Evolutionary conservation across 768 basidiomycete species (phyloP).

Genomic region (Mycena metata): DNA sequence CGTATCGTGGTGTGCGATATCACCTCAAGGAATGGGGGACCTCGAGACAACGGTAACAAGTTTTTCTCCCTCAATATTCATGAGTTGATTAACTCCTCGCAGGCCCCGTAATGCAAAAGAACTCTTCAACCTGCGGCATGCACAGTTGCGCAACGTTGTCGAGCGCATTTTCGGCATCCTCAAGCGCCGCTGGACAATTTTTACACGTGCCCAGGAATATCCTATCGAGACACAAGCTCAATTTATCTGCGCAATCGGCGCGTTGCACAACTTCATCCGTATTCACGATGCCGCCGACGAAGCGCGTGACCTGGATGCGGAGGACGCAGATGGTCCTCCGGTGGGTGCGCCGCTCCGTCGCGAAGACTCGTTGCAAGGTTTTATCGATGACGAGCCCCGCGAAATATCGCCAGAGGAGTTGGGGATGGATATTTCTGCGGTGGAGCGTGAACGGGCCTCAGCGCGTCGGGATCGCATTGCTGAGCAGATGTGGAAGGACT

Average conservation of each 20-base stretch:
- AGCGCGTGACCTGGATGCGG: neutral
- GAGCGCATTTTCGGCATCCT: constrained; percentile 14
- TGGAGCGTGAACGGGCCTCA: constrained; percentile 5
- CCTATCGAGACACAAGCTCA: constrained; percentile 22
- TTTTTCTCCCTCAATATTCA: neutral
- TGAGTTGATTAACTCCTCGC: neutral
- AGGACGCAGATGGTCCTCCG: neutral
- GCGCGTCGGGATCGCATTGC: constrained; percentile 20
- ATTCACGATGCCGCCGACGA: constrained; percentile 15
- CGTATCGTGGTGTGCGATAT: constrained; percentile 43
- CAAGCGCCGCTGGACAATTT: constrained; percentile 31
- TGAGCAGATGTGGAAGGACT: constrained; percentile 11
- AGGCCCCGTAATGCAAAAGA: constrained; percentile 39
- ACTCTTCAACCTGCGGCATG: constrained; percentile 41
- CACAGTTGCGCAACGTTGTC: constrained; percentile 39
- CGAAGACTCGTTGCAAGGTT: constrained; percentile 10
- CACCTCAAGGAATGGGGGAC: constrained; percentile 43
- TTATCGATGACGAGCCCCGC: neutral
- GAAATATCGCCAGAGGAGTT: constrained; percentile 27
- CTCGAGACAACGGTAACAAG: neutral
- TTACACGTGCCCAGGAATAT: constrained; percentile 13
- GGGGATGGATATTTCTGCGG: constrained; percentile 9
- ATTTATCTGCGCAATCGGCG: constrained; percentile 12
- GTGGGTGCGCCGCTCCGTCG: neutral
- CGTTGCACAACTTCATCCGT: constrained; percentile 28